Evolutionary conservation across 2,329 filamentous ascomycete species (phyloP), one percentile per base, ranked within the genome.

Genomic region (Coniella vitis): DNA sequence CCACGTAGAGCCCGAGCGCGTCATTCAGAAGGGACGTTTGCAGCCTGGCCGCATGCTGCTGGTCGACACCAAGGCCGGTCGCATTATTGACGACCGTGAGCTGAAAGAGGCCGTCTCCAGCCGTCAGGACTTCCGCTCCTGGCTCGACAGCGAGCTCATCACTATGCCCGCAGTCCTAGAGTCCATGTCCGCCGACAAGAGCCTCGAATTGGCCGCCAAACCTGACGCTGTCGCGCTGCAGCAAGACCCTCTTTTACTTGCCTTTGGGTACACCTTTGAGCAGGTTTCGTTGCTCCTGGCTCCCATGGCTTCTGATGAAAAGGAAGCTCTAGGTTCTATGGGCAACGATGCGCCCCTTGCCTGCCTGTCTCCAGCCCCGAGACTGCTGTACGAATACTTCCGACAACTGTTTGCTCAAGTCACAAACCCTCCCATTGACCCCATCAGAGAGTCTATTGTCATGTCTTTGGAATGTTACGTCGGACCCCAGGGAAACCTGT

Each of bases 381-480:
- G 90, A 58, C 75, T 95, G 47, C 79, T 96, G 17, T 95, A 87
- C 67, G 91, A 96, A 68, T 97, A 97, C 72, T 97, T 97, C 84
- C 84, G 91, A 55, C 88, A 97, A 73, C 83, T 97, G 38, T 97
- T 97, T 66, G 91, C 91, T 9, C 91, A 97, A 71, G 91, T 97
- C 65, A 97, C 91, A 54, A 97, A 97, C 69, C 91, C 91, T 58
- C 91, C 91, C 13, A 97, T 97, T 62, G 91, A 97, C 63, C 91
- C 91, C 29, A 97, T 97, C 60, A 81, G 91, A 68, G 91, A 97
- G 75, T 91, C 90, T 22, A 93, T 96, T 61, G 91, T 97, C 68
- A 97, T 97, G 91, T 96, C 91, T 48, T 73, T 97, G 36, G 90
- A 95, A 65, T 94, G 91, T 61, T 97, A 96, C 64, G 87, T 97